Evolutionary conservation across 331 rosid genomes (phyloP).

Genomic region (Rhamnella rubrinervis): DNA sequence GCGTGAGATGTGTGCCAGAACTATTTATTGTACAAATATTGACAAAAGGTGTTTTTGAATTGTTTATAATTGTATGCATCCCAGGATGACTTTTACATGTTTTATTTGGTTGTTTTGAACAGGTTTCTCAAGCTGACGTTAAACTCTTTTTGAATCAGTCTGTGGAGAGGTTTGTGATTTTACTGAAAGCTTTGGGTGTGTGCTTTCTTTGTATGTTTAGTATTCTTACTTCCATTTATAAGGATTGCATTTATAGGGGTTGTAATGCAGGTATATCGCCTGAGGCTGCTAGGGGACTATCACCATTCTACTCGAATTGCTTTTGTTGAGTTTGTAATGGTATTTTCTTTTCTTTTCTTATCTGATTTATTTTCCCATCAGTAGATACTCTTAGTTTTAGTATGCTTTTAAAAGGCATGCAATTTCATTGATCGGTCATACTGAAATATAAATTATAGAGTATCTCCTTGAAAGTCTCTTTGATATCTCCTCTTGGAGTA

Average conservation of each 20-base stretch:
- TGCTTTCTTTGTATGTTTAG: background rate
- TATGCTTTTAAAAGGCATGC: too few relatives aligned
- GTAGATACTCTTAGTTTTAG: too few relatives aligned
- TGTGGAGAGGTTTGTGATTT: constrained; percentile 46
- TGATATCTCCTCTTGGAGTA: too few relatives aligned
- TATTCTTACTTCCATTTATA: background rate
- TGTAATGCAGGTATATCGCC: constrained; percentile 45
- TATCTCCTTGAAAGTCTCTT: too few relatives aligned
- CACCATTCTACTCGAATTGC: constrained; percentile 58
- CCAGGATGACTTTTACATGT: background rate
- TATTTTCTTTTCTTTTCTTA: constrained; percentile 13
- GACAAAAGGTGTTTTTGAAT: constrained; percentile 36
- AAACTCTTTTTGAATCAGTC: constrained; percentile 41
- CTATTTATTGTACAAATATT: constrained; percentile 43
- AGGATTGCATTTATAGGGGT: constrained; percentile 6
- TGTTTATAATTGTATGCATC: background rate
- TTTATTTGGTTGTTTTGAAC: constrained; percentile 3
- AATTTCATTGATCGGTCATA: too few relatives aligned
- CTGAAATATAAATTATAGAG: too few relatives aligned
- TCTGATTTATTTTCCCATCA: too few relatives aligned
- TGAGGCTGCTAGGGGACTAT: constrained; percentile 55
- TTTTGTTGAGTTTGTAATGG: constrained; percentile 56
- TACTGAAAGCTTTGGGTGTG: constrained; percentile 4
- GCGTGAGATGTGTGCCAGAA: constrained; percentile 48
- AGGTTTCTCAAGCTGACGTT: constrained; percentile 46